phyloP scores from a whole-genome alignment of 768 basidiomycete genomes.

The Ramaria sp. region DNA sequence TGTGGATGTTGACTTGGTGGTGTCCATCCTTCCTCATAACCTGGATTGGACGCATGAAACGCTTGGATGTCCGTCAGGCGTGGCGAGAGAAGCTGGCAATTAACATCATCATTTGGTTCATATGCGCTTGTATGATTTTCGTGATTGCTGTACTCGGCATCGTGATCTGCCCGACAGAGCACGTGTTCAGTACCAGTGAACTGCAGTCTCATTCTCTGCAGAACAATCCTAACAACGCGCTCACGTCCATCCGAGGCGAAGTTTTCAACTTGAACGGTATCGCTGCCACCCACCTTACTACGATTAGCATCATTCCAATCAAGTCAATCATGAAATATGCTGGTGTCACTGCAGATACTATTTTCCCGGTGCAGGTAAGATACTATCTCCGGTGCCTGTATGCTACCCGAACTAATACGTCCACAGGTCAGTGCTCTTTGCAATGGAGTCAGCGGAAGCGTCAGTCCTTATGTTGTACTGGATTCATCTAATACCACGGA shows the following conservation, averaged over 20 bases:
- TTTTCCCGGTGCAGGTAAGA: constrained; percentile 91
- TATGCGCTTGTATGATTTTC: constrained; percentile 82
- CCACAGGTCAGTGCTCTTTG: constrained; percentile 82
- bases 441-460: constrained; percentile 67
- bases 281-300: constrained; percentile 52
- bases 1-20: constrained; percentile 91
- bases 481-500: constrained; percentile 61
- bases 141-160: constrained; percentile 82
- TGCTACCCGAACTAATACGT: background rate
- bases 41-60: constrained; percentile 85
- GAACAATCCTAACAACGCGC: constrained; percentile 63
- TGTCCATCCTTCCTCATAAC: constrained; percentile 61
- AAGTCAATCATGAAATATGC: constrained; percentile 80
- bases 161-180: constrained; percentile 90
- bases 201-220: constrained; percentile 58
- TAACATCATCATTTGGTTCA: constrained; percentile 93
- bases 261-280: constrained; percentile 79
- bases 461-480: constrained; percentile 78
- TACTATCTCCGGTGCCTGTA: too few relatives aligned
- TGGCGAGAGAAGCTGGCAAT: constrained; percentile 97
- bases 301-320: constrained; percentile 60
- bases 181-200: constrained; percentile 77
- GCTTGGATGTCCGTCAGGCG: constrained; percentile 85
- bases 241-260: constrained; percentile 82
- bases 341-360: constrained; percentile 54